Conservation (phyloP, 2,329 filamentous ascomycete genomes). For the Penicillium verrucosum region DNA sequence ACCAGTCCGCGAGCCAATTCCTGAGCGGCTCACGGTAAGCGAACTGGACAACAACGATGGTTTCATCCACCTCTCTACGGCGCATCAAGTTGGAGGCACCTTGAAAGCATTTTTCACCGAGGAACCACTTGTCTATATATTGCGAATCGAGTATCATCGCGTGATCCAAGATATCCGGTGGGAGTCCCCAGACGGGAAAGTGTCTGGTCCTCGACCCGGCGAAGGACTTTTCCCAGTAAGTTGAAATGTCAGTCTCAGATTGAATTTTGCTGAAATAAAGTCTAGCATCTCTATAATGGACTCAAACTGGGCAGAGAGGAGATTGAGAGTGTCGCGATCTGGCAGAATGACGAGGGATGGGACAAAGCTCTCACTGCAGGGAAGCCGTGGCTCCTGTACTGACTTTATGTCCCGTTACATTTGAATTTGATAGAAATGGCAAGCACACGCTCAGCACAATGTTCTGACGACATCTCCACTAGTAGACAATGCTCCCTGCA, state of each 20-base stretch:
- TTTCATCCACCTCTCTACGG: slow-evolving; percentile 41
- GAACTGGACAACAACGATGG: slow-evolving; percentile 36
- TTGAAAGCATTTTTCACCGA: slow-evolving; percentile 39
- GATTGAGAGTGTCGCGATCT: slow-evolving; percentile 38
- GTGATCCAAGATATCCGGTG: slow-evolving; percentile 33
- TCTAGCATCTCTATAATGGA: slow-evolving; percentile 40
- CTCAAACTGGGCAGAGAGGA: slow-evolving; percentile 38
- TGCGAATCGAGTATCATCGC: slow-evolving; percentile 34
- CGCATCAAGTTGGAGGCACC: slow-evolving; percentile 38
- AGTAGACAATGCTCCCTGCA: background rate
- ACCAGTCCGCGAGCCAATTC: slow-evolving; percentile 36
- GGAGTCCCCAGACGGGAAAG: slow-evolving; percentile 38
- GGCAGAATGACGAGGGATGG: slow-evolving; percentile 39
- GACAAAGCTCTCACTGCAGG: slow-evolving; percentile 34
- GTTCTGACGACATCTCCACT: background rate
- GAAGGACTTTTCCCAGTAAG: slow-evolving; percentile 42
- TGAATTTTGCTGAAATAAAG: background rate
- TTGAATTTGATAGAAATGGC: background rate
- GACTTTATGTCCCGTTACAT: background rate
- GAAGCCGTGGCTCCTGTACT: slow-evolving; percentile 38
- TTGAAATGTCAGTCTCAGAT: background rate
- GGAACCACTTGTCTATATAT: slow-evolving; percentile 37
- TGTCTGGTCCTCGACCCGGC: slow-evolving; percentile 35
- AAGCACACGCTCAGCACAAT: background rate
- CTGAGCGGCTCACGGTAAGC: slow-evolving; percentile 37